Conservation (phyloP, 2,329 filamentous ascomycete genomes). For the Ophiognomonia clavigignenti-juglandacearum region DNA sequence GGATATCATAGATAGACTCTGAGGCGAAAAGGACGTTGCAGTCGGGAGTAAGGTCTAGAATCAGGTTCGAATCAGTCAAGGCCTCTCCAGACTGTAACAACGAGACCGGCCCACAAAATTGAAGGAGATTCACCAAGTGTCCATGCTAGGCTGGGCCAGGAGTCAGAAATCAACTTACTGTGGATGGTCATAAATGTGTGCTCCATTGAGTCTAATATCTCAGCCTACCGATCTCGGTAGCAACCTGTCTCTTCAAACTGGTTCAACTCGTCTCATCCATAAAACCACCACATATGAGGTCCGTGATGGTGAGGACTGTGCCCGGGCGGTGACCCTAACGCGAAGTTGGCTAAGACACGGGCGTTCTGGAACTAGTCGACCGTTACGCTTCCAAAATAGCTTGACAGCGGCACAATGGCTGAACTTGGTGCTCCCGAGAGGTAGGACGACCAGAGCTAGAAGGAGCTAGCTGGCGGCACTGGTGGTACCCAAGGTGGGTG, state of each 20-base stretch:
- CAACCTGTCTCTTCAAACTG: constrained; percentile 16
- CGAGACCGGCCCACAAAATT: no score
- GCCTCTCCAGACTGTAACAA: no score
- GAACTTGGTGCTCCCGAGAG: constrained; percentile 25
- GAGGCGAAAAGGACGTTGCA: constrained; percentile 80
- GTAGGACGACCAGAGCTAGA: constrained; percentile 17
- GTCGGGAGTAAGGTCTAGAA: constrained; percentile 64
- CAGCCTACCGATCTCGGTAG: constrained; percentile 5
- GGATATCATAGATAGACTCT: constrained; percentile 76
- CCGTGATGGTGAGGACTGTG: constrained; percentile 4
- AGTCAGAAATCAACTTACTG: no score
- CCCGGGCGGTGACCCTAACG: constrained; percentile 11
- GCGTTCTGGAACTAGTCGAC: constrained; percentile 6
- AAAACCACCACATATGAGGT: constrained; percentile 11
- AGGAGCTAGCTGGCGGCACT: constrained; percentile 17
- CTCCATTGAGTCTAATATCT: constrained; percentile 52
- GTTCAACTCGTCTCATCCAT: constrained; percentile 19
- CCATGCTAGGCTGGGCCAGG: no score
- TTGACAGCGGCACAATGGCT: constrained; percentile 21
- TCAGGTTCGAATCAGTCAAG: not conserved
- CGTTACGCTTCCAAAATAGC: constrained; percentile 6
- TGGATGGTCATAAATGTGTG: constrained; percentile 91
- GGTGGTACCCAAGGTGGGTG: constrained; percentile 23
- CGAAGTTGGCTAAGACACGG: constrained; percentile 12
- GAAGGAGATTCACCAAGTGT: no score